Conservation (phyloP, 2,329 filamentous ascomycete genomes). For the Xylariaceae sp. region DNA sequence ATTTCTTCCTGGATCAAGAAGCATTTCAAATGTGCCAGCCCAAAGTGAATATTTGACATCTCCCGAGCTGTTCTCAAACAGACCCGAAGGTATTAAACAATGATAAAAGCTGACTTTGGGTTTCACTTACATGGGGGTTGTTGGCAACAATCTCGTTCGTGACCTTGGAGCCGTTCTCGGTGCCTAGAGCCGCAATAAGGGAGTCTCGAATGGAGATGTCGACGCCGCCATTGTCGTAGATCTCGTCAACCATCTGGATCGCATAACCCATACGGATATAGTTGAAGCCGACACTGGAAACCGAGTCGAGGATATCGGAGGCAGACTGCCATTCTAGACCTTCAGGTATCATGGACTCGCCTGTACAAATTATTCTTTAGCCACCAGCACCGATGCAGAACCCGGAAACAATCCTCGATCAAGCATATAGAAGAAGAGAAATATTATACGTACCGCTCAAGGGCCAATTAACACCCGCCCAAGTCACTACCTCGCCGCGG, state of each 20-base stretch:
- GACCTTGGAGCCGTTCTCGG: constrained; percentile 47
- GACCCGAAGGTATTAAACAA: no score
- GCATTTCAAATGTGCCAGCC: no score
- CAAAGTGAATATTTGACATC: no score
- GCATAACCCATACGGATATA: constrained; percentile 53
- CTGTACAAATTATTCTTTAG: constrained; percentile 13
- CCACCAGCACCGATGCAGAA: no score
- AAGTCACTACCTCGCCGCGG: constrained; percentile 31
- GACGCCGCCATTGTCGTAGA: constrained; percentile 41
- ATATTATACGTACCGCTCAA: constrained; percentile 26
- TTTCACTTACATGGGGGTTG: constrained; percentile 53
- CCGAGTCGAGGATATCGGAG: constrained; percentile 42
- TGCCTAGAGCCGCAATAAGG: constrained; percentile 42
- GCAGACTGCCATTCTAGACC: constrained; percentile 50
- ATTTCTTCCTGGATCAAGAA: no score
- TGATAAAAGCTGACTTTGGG: no score
- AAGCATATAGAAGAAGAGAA: no score
- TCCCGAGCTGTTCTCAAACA: no score
- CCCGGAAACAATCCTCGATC: no score
- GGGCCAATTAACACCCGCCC: constrained; percentile 34
- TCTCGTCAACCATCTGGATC: constrained; percentile 56
- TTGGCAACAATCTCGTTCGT: constrained; percentile 48
- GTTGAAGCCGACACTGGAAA: constrained; percentile 49
- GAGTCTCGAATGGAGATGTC: constrained; percentile 43
- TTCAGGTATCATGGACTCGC: constrained; percentile 53